phyloP scores from a whole-genome alignment of 2,329 filamentous ascomycete genomes.

The Bertia moriformis region DNA sequence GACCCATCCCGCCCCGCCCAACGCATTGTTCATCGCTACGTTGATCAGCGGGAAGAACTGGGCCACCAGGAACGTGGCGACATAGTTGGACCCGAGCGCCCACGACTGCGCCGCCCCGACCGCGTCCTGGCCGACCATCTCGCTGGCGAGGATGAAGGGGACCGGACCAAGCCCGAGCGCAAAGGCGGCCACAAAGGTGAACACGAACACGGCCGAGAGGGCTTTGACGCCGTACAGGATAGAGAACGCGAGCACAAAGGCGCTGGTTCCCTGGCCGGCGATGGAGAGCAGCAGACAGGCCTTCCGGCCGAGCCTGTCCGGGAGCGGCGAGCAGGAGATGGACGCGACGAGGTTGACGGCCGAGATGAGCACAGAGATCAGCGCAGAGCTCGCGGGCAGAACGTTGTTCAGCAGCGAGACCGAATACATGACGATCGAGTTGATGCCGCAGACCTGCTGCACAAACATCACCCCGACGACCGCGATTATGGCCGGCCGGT shows the following conservation, averaged over 20 bases:
- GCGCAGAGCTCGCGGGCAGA: constrained; percentile 64
- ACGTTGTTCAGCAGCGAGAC: constrained; percentile 74
- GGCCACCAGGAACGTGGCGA: constrained; percentile 80
- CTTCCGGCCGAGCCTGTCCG: constrained; percentile 80
- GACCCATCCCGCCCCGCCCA: constrained; percentile 63
- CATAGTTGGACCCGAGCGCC: constrained; percentile 74
- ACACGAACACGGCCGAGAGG: constrained; percentile 65
- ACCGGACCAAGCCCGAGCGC: constrained; percentile 84
- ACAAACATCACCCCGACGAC: constrained; percentile 83
- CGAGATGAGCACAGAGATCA: constrained; percentile 79
- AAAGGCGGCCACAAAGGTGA: constrained; percentile 79
- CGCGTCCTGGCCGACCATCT: constrained; percentile 78
- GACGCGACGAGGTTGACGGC: constrained; percentile 76
- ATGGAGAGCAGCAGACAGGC: constrained; percentile 71
- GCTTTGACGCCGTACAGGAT: constrained; percentile 61
- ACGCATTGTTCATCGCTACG: constrained; percentile 44
- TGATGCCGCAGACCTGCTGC: constrained; percentile 87
- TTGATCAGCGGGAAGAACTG: constrained; percentile 90
- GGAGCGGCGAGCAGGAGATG: constrained; percentile 64
- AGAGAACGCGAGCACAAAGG: constrained; percentile 64
- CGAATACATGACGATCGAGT: constrained; percentile 97
- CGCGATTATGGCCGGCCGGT: constrained; percentile 63
- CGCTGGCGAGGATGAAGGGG: constrained; percentile 83
- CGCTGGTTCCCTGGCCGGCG: constrained; percentile 67
- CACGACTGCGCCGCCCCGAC: constrained; percentile 85